These are phyloP conservation scores for Apiotrichum porosum DNA, from an alignment of 1,284 basidiomycete genomes.

Conservation along the genomic window DNA sequence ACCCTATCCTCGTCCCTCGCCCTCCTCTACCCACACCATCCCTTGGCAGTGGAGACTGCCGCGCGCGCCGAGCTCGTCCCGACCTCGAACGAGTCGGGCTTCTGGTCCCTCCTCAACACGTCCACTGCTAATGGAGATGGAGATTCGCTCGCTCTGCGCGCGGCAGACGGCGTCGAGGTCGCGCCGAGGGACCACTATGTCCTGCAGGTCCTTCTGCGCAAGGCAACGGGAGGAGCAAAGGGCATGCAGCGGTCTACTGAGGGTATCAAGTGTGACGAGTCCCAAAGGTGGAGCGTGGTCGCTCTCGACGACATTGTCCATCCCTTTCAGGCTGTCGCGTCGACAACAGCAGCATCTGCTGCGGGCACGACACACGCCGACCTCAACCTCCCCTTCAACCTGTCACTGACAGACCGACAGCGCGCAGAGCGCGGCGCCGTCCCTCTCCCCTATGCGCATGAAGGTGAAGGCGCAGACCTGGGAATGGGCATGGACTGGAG, in stretches of 20 bases:
- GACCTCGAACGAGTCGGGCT: constrained; percentile 53
- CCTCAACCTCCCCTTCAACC: constrained; percentile 66
- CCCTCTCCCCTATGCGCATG: constrained; percentile 78
- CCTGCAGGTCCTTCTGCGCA: constrained; percentile 38
- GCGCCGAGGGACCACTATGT: constrained; percentile 13
- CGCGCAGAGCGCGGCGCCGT: constrained; percentile 70
- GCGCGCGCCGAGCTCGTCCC: constrained; percentile 57
- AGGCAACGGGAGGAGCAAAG: constrained; percentile 45
- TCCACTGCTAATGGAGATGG: constrained; percentile 24
- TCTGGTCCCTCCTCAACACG: constrained; percentile 37
- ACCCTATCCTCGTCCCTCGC: constrained; percentile 63
- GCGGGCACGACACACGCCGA: constrained; percentile 54
- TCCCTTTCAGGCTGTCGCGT: no score
- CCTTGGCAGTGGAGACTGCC: constrained; percentile 59
- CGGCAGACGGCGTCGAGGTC: constrained; percentile 8
- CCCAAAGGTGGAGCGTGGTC: not conserved
- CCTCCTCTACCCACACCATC: constrained; percentile 64
- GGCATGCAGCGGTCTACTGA: constrained; percentile 39
- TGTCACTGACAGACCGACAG: constrained; percentile 77
- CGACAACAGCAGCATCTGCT: no score
- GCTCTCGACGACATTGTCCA: constrained; percentile 9
- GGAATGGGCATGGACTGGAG: constrained; percentile 30
- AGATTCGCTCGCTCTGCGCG: constrained; percentile 21
- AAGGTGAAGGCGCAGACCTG: constrained; percentile 54
- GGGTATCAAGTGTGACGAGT: constrained; percentile 5